These are phyloP conservation scores for Iris macrosiphon DNA, from an alignment of 106 monocot species.

Conservation along the genomic window DNA sequence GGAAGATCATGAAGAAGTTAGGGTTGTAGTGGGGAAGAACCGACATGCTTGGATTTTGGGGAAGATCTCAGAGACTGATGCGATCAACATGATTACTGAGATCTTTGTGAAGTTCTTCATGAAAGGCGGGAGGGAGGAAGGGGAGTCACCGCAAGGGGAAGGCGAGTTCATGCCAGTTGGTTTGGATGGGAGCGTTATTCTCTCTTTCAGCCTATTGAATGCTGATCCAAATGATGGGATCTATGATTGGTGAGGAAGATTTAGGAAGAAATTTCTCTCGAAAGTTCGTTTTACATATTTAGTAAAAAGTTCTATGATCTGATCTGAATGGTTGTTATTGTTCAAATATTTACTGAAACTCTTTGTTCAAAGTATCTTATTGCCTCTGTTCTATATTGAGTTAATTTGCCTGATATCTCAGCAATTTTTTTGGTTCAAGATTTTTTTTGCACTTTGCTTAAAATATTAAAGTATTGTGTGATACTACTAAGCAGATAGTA, in stretches of 20 bases:
- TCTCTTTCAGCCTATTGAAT: constrained; percentile 89
- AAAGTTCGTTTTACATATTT: no score
- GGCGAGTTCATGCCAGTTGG: constrained; percentile 90
- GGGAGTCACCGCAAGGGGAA: constrained; percentile 11
- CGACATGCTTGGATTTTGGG: constrained; percentile 88
- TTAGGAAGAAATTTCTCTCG: neutral
- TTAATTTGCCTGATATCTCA: no score
- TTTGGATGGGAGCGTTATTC: constrained; percentile 68
- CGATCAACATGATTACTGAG: constrained; percentile 25
- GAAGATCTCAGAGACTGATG: constrained; percentile 23
- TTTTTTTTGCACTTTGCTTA: no score
- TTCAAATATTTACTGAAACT: no score
- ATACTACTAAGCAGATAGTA: no score
- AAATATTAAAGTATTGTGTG: no score
- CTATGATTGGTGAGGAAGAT: constrained; percentile 71
- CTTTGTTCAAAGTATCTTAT: no score
- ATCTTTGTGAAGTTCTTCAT: constrained; percentile 63
- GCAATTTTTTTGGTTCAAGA: no score
- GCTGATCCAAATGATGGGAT: constrained; percentile 80
- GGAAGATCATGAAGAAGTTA: constrained; percentile 8
- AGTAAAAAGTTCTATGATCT: no score
- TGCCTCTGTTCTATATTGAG: no score
- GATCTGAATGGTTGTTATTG: no score
- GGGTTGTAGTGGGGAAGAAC: constrained; percentile 79
- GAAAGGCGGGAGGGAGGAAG: constrained; percentile 41